Evolutionary conservation across 2,329 filamentous ascomycete species (phyloP).

Genomic region (Aspergillus sp.): DNA sequence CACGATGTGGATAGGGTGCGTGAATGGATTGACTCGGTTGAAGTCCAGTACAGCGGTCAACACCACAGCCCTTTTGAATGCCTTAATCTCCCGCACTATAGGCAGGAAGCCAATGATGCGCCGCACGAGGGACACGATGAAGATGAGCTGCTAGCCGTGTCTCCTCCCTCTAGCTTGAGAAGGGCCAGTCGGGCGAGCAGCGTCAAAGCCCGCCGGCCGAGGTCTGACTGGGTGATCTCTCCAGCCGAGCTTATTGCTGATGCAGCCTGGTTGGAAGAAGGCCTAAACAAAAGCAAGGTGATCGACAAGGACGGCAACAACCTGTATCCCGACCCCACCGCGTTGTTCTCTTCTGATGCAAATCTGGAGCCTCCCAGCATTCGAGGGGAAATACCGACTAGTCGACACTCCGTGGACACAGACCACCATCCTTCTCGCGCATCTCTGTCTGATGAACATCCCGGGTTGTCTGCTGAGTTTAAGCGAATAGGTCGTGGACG

Average conservation of each 20-base stretch:
- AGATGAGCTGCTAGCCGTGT: conserved; percentile 23
- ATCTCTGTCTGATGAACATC: conserved; percentile 43
- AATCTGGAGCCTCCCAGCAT: conserved; percentile 8
- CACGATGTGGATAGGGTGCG: conserved; percentile 69
- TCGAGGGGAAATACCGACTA: conserved; percentile 16
- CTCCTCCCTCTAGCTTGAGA: conserved; percentile 43
- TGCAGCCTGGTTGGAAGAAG: conserved; percentile 84
- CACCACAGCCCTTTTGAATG: conserved; percentile 46
- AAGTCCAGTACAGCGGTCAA: conserved; percentile 47
- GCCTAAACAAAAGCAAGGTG: conserved; percentile 74
- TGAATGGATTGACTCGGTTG: conserved; percentile 73
- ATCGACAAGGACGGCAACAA: conserved; percentile 75
- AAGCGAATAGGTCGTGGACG: conserved; percentile 56
- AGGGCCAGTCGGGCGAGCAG: conserved; percentile 41
- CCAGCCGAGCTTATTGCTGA: conserved; percentile 88
- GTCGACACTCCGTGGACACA: conserved; percentile 22
- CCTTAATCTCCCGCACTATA: conserved; percentile 45
- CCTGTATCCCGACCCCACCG: conserved; percentile 52
- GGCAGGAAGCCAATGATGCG: conserved; percentile 17
- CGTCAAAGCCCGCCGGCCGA: conserved; percentile 66
- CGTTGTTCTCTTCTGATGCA: conserved; percentile 20
- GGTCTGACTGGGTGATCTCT: conserved; percentile 80
- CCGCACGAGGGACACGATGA: conserved; percentile 22
- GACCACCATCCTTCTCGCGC: conserved; percentile 24
- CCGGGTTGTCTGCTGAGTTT: conserved; percentile 35